Percentiles rank a stretch among this genome's conserved stretches.
Evolutionary conservation across 305 asterid genomes (phyloP).

Genomic region (Fraxinus albicans): DNA sequence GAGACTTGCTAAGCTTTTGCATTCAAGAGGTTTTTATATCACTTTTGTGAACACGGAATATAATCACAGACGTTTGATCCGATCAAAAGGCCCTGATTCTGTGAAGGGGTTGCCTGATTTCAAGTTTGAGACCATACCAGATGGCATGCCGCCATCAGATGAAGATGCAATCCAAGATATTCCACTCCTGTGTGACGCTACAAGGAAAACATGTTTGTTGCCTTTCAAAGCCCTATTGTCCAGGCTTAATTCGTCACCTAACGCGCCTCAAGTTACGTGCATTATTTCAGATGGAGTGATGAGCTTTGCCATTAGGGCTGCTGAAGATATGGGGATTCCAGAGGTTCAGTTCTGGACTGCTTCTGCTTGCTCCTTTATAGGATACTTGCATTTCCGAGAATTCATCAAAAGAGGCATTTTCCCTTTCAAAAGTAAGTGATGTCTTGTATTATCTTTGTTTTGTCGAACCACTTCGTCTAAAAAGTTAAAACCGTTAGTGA

Average conservation of each 20-base stretch:
- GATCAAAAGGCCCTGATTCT: slow-evolving; percentile 44
- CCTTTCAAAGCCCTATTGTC: slow-evolving; percentile 48
- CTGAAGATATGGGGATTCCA: slow-evolving; percentile 43
- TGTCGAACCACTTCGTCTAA: too few relatives aligned
- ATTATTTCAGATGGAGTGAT: slow-evolving; percentile 45
- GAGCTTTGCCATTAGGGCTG: slow-evolving; percentile 47
- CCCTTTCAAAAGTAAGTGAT: slow-evolving; percentile 43
- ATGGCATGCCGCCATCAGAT: slow-evolving; percentile 44
- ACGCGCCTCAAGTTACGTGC: slow-evolving; percentile 38
- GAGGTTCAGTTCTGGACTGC: slow-evolving; percentile 63
- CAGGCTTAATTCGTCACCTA: slow-evolving; percentile 33
- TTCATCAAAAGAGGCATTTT: slow-evolving; percentile 35
- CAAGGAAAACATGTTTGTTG: slow-evolving; percentile 38
- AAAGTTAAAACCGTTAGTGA: background rate
- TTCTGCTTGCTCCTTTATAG: slow-evolving; percentile 44
- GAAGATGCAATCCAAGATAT: slow-evolving; percentile 48
- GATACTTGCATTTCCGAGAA: slow-evolving; percentile 44
- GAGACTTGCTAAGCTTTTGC: slow-evolving; percentile 51
- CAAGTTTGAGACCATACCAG: slow-evolving; percentile 57
- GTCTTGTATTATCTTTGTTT: background rate
- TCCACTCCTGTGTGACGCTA: slow-evolving; percentile 33
- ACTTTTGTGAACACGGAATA: slow-evolving; percentile 61
- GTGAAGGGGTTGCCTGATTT: slow-evolving; percentile 45
- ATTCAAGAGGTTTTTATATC: slow-evolving; percentile 50
- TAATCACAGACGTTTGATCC: slow-evolving; percentile 51